These are phyloP conservation scores for Artomyces pyxidatus DNA, from an alignment of 768 basidiomycete species.

Conservation along the genomic window DNA sequence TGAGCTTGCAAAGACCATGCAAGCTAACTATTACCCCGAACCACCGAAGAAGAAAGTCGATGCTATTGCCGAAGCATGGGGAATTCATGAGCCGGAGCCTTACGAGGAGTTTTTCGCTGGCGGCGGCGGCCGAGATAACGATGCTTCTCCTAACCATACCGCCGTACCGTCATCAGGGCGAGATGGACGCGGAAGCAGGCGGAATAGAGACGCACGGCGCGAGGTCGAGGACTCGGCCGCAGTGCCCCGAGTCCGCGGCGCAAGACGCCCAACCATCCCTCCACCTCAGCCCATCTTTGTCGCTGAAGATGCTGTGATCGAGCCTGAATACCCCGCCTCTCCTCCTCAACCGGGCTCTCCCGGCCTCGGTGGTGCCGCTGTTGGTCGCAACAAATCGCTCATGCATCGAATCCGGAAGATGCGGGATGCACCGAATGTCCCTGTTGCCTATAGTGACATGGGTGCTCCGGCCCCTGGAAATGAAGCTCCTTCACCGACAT, in stretches of 20 bases:
- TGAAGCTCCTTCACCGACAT: slow-evolving; percentile 35
- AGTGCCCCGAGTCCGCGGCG: slow-evolving; percentile 21
- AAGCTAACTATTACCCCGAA: slow-evolving; percentile 28
- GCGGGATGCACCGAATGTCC: slow-evolving; percentile 80
- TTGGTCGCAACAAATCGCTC: slow-evolving; percentile 72
- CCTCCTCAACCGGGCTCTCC: slow-evolving; percentile 35
- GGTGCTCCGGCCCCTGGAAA: slow-evolving; percentile 32
- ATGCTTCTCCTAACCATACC: slow-evolving; percentile 41
- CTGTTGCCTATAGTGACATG: slow-evolving; percentile 40
- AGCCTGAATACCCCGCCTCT: slow-evolving; percentile 28
- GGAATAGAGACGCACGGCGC: slow-evolving; percentile 44
- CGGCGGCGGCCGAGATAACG: slow-evolving; percentile 45
- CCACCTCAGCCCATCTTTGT: slow-evolving; percentile 82
- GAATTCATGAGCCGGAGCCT: slow-evolving; percentile 86
- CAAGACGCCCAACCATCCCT: slow-evolving; percentile 51
- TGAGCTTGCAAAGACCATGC: background rate
- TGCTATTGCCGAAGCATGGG: slow-evolving; percentile 89
- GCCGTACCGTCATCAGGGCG: slow-evolving; percentile 2
- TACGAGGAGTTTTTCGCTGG: slow-evolving; percentile 87
- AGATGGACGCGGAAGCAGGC: slow-evolving; percentile 20
- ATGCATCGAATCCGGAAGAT: slow-evolving; percentile 87
- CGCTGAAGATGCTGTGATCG: slow-evolving; percentile 3
- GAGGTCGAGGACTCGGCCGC: slow-evolving; percentile 31
- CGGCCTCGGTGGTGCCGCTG: slow-evolving; percentile 32
- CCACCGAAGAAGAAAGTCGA: slow-evolving; percentile 81